phyloP scores from a whole-genome alignment of 2,329 filamentous ascomycete genomes.

The Laburnicola sp. region DNA sequence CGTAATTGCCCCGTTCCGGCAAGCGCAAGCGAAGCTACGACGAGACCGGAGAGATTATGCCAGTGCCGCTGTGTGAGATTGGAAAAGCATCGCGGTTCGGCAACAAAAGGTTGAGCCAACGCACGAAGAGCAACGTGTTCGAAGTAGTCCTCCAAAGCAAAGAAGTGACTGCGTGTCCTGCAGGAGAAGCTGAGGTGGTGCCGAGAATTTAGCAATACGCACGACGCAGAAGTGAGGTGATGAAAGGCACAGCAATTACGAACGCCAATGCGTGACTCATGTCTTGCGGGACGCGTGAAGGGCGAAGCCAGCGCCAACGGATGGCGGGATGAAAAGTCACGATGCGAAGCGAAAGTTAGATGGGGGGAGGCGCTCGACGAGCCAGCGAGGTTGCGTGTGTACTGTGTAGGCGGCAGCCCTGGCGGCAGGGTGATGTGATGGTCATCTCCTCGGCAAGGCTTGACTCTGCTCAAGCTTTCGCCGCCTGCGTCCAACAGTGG shows the following conservation, averaged over 20 bases:
- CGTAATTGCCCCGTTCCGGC: not conserved
- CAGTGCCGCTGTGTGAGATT: conserved; percentile 23
- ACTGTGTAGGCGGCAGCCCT: no score
- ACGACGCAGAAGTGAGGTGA: not conserved
- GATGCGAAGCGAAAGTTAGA: not conserved
- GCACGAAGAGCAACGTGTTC: conserved; percentile 27
- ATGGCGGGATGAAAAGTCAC: not conserved
- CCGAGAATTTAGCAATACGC: not conserved
- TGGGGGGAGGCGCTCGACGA: not conserved
- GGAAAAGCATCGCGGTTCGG: conserved; percentile 25
- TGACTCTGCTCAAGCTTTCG: conserved; percentile 15
- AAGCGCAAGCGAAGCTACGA: conserved; percentile 8
- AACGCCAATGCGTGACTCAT: not conserved
- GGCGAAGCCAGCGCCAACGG: not conserved
- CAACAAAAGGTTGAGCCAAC: conserved; percentile 11
- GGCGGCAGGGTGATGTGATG: not conserved
- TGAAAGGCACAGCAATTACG: conserved; percentile 1
- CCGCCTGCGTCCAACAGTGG: not conserved
- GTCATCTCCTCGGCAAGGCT: conserved; percentile 7
- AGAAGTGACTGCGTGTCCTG: conserved; percentile 28
- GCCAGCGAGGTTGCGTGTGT: no score
- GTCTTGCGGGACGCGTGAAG: not conserved
- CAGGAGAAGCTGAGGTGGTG: conserved; percentile 8
- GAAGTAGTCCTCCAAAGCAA: conserved; percentile 30
- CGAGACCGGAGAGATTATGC: conserved; percentile 18